Conservation (phyloP, 805 yeast genomes). For the Saccharomyces jurei region DNA sequence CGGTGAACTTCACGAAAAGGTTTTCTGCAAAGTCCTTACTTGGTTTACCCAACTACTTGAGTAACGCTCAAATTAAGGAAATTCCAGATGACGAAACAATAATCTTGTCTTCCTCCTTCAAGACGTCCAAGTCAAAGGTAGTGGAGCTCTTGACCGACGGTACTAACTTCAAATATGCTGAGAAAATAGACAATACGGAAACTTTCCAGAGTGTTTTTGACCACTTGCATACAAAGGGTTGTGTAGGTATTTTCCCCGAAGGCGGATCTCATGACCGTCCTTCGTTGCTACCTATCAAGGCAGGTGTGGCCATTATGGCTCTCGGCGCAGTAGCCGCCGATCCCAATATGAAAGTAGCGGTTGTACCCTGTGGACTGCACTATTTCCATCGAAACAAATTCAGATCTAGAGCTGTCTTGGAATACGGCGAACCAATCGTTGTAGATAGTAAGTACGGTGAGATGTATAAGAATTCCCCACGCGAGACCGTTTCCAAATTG, state of each 20-base stretch:
- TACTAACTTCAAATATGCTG: slow-evolving; percentile 63
- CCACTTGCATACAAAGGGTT: slow-evolving; percentile 68
- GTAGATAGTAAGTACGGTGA: slow-evolving; percentile 54
- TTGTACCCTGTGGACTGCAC: slow-evolving; percentile 94
- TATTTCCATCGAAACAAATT: slow-evolving; percentile 92
- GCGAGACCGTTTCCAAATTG: slow-evolving; percentile 66
- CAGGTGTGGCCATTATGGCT: slow-evolving; percentile 98
- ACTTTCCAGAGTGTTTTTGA: slow-evolving; percentile 79
- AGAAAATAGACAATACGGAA: slow-evolving; percentile 70
- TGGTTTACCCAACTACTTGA: slow-evolving; percentile 71
- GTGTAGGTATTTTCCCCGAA: slow-evolving; percentile 92
- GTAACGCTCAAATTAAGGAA: slow-evolving; percentile 62
- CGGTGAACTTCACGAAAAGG: slow-evolving; percentile 44
- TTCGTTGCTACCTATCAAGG: slow-evolving; percentile 82
- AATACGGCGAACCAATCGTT: slow-evolving; percentile 81
- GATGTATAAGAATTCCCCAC: slow-evolving; percentile 56
- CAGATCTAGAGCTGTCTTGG: slow-evolving; percentile 87
- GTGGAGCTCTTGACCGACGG: slow-evolving; percentile 43
- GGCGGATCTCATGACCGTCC: slow-evolving; percentile 98
- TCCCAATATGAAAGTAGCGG: slow-evolving; percentile 65
- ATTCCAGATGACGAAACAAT: slow-evolving; percentile 69
- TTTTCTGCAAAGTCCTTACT: slow-evolving; percentile 57
- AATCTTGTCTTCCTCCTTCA: slow-evolving; percentile 58
- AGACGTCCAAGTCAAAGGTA: slow-evolving; percentile 36
- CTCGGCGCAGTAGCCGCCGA: slow-evolving; percentile 80